Conservation (phyloP, 2,329 filamentous ascomycete genomes). For the Colletotrichum destructivum region DNA sequence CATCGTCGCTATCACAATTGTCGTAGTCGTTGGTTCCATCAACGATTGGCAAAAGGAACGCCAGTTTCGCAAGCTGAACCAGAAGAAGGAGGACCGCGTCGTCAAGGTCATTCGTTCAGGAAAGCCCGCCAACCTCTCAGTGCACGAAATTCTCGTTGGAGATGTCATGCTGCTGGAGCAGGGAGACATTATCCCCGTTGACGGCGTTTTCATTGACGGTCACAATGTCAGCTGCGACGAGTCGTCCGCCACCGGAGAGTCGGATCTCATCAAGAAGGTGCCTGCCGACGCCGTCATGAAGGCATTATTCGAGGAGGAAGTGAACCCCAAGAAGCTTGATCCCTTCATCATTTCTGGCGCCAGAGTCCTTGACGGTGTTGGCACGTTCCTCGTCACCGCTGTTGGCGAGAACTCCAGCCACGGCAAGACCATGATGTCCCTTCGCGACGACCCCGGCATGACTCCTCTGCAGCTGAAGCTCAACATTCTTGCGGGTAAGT, state of each 20-base stretch:
- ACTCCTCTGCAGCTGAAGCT: conserved; percentile 46
- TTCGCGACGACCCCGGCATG: conserved; percentile 44
- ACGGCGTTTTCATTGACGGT: conserved; percentile 76
- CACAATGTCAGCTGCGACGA: conserved; percentile 75
- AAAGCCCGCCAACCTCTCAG: conserved; percentile 76
- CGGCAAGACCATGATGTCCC: conserved; percentile 45
- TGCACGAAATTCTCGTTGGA: conserved; percentile 80
- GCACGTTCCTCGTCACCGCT: conserved; percentile 44
- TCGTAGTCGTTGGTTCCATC: conserved; percentile 81
- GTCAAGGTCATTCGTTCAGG: conserved; percentile 85
- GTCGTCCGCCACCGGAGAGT: conserved; percentile 82
- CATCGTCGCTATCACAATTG: conserved; percentile 82
- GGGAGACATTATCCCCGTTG: conserved; percentile 80
- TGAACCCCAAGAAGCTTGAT: conserved; percentile 70
- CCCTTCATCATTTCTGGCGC: conserved; percentile 88
- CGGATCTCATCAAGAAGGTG: conserved; percentile 79
- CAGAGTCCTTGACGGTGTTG: conserved; percentile 71
- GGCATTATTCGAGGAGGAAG: conserved; percentile 65
- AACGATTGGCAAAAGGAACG: conserved; percentile 89
- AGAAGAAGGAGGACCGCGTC: conserved; percentile 82
- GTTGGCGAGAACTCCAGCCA: conserved; percentile 44
- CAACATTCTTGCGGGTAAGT: conserved; percentile 44
- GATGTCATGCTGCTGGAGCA: conserved; percentile 83
- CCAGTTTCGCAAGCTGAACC: conserved; percentile 85
- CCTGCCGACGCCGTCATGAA: conserved; percentile 71